Evolutionary conservation across 768 basidiomycete genomes (phyloP), one percentile per base, ranked within the genome.

Genomic region (Kwoniella sp.): DNA sequence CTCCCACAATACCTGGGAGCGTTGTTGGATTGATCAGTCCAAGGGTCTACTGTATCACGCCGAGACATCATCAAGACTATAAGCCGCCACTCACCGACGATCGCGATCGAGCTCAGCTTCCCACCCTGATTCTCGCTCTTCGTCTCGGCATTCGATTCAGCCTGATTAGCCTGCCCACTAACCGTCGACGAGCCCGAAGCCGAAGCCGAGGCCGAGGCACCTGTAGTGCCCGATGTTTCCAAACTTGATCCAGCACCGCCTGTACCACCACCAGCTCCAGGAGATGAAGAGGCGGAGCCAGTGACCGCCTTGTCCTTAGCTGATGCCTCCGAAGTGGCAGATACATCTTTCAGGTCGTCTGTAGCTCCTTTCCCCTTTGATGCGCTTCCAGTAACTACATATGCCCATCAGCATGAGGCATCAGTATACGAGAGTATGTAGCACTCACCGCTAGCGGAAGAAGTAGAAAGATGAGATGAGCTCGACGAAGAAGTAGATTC

Each of bases 1-100:
- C 58, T 1, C 53, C 64, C 10, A 65, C 64, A 26, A 65, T 65
- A 22, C 64, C 64, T 65, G 26, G 0, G 47, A n/a, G n/a, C n/a
- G n/a, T n/a, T n/a, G n/a, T n/a, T n/a, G n/a, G n/a, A n/a, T n/a
- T n/a, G 22, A 0, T 19, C 24, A 44, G 10, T 21, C n/a, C 10
- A 29, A 37, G 10, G 25, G 22, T 40, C 22, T n/a, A n/a, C n/a
- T n/a, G n/a, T n/a, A n/a, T n/a, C 22, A 47, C 17, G 8, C 37
- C 15, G 4, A 30, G 21, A 17, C 40, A 30, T 8, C 36, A n/a
- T 6, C 9, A 46, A 1, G 19, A 15, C 12, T n/a, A 2, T 19
- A 7, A 19, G 19, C 53, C 12, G 22, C 15, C n/a, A 55, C 64
- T 55, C 21, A 65, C 64, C 64, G 25, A 65, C 57, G 24, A 65